These are phyloP conservation scores for Neurospora sp. DNA, from an alignment of 495 filamentous ascomycete genomes.

Conservation along the genomic window DNA sequence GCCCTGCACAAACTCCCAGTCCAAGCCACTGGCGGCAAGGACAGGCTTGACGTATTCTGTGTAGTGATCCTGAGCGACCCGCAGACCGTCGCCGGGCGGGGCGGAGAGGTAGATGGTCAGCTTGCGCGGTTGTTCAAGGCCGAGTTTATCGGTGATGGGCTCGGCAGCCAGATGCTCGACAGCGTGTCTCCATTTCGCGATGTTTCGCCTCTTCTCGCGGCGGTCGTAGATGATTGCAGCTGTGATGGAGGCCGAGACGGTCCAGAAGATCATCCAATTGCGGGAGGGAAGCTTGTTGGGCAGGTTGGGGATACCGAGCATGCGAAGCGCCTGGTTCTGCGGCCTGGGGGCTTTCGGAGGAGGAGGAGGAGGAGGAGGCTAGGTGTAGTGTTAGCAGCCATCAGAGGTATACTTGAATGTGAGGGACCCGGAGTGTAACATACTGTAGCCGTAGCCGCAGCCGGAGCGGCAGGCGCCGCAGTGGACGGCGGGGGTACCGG, in stretches of 20 bases:
- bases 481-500: not conserved
- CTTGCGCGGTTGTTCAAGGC: slow-evolving; percentile 64
- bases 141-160: slow-evolving; percentile 45
- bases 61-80: slow-evolving; percentile 81
- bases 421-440: not conserved
- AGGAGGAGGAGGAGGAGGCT: slow-evolving; percentile 24
- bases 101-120: slow-evolving; percentile 78
- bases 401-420: not conserved
- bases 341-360: slow-evolving; percentile 39
- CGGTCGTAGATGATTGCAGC: slow-evolving; percentile 81
- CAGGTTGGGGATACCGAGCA: slow-evolving; percentile 75
- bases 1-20: slow-evolving; percentile 93
- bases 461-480: slow-evolving; percentile 4
- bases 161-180: slow-evolving; percentile 83
- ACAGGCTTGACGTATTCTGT: slow-evolving; percentile 93
- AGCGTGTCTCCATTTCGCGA: slow-evolving; percentile 74
- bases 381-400: slow-evolving; percentile 12
- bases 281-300: slow-evolving; percentile 83
- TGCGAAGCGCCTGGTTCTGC: slow-evolving; percentile 59
- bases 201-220: slow-evolving; percentile 69
- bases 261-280: slow-evolving; percentile 94
- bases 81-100: slow-evolving; percentile 76
- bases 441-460: slow-evolving; percentile 12
- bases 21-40: slow-evolving; percentile 76
- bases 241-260: slow-evolving; percentile 65